phyloP scores from a whole-genome alignment of 73 alveolate species.

The Paramecium bursaria region DNA sequence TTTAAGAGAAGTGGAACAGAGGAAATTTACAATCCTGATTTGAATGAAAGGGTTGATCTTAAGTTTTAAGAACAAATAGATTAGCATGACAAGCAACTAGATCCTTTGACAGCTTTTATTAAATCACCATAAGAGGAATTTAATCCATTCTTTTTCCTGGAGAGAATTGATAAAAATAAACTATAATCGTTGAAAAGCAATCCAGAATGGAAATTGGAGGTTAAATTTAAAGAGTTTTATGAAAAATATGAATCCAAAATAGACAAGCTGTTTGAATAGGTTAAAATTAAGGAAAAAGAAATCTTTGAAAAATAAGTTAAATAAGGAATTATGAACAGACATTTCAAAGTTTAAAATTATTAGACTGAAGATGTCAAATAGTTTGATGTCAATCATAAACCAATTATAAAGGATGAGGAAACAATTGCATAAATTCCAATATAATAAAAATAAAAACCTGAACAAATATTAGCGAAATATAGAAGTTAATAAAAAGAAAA shows the following conservation, averaged over 20 bases:
- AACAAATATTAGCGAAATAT: constrained; percentile 1
- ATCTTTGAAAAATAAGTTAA: constrained; percentile 60
- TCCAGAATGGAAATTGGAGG: constrained; percentile 68
- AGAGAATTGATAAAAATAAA: constrained; percentile 52
- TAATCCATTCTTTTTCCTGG: constrained; percentile 63
- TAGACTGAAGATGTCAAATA: constrained; percentile 52
- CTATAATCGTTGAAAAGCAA: constrained; percentile 20
- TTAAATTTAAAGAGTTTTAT: constrained; percentile 53
- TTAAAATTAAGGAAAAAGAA: constrained; percentile 63
- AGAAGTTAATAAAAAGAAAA: constrained; percentile 36
- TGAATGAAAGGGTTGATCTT: constrained; percentile 62
- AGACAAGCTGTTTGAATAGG: constrained; percentile 9
- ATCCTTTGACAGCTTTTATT: constrained; percentile 11
- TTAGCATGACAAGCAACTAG: not conserved
- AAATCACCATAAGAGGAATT: constrained; percentile 63
- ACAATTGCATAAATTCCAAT: not conserved
- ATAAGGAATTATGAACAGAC: constrained; percentile 65
- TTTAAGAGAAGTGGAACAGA: constrained; percentile 68
- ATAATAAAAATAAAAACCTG: constrained; percentile 29
- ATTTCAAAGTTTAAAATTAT: constrained; percentile 59
- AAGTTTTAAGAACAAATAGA: not conserved
- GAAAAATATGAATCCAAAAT: constrained; percentile 62
- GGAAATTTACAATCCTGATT: constrained; percentile 63
- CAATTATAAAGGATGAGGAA: constrained; percentile 54
- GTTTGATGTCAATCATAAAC: constrained; percentile 63